Percentiles rank a stretch among this genome's conserved stretches.
phyloP scores from a whole-genome alignment of 495 filamentous ascomycete genomes.

The Daldinia bambusicola region DNA sequence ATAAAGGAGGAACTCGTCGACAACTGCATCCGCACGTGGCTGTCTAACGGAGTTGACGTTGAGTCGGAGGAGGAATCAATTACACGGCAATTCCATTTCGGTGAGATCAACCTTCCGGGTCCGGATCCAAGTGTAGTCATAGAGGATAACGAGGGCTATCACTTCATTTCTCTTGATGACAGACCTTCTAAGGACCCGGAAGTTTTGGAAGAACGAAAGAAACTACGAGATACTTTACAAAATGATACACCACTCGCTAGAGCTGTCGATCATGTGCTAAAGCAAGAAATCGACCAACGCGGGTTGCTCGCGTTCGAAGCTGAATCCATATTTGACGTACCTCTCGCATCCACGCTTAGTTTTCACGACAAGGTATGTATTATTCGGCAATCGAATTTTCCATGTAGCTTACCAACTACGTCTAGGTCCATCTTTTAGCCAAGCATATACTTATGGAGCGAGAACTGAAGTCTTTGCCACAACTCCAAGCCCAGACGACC shows the following conservation, averaged over 20 bases:
- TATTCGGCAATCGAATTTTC: neutral
- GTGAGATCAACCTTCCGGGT: neutral
- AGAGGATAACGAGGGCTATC: slow-evolving; percentile 9
- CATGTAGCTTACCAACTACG: slow-evolving; percentile 13
- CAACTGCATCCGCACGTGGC: slow-evolving; percentile 31
- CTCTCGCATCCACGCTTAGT: slow-evolving; percentile 11
- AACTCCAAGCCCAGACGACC: neutral
- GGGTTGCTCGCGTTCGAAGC: slow-evolving; percentile 15
- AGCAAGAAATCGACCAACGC: slow-evolving; percentile 35
- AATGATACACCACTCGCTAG: neutral
- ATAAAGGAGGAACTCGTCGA: slow-evolving; percentile 34
- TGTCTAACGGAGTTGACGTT: slow-evolving; percentile 4
- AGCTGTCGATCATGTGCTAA: slow-evolving; percentile 23
- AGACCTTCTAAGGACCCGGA: neutral
- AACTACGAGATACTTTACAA: slow-evolving; percentile 4
- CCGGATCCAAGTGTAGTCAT: neutral
- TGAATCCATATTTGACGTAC: slow-evolving; percentile 9
- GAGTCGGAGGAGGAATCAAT: neutral
- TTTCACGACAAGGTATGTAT: slow-evolving; percentile 19
- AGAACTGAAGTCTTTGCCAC: neutral
- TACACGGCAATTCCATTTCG: neutral
- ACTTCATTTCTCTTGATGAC: slow-evolving; percentile 25
- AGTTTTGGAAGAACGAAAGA: slow-evolving; percentile 2
- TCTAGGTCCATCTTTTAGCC: slow-evolving; percentile 34
- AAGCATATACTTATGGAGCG: slow-evolving; percentile 13